Evolutionary conservation across 345 rosid species (phyloP), one percentile per base, ranked within the genome.

Genomic region (Abelmoschus esculentus): DNA sequence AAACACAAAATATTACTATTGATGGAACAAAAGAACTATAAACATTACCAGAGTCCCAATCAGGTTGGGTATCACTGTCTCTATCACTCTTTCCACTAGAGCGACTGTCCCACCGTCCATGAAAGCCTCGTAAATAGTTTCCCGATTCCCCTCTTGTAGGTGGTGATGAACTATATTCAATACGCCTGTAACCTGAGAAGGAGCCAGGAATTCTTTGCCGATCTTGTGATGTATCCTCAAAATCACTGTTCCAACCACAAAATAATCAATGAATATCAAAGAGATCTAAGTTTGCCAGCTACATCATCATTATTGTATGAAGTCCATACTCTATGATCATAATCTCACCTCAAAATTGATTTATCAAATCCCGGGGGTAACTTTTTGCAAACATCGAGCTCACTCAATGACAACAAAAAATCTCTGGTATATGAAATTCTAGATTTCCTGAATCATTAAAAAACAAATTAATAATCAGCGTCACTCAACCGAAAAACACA

Each of bases 21-120:
- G 47, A 46, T 56, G 47, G 57, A 49, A 47, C 17, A 66, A 67
- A 28, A 65, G 66, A 46, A 61, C 52, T 19, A 70, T 46, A 50
- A 66, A 69, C 64, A 46, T 62, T 52, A 91, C 98, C 98, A 76
- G 98, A 77, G 76, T 95, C 96, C 76, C 72, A 54, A 60, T 90
- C 98, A 76, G 89, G 83, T 40, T 86, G 96, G 3, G 89, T 80
- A 75, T 87, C 99, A 58, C 83, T 66, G 61, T 90, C 97, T 72
- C 80, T 89, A 49, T 95, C 97, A 72, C 82, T 85, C 82, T 88
- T 83, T 62, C 90, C 96, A 52, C 87, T 83, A 61, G 98, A 85
- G 69, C 89, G 87, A 70, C 85, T 82, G 65, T 95, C 99, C 96
- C 99, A 90, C 72, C 89, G 86, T 78, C 96, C 97, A 73, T 81